Base-by-base conservation (phyloP, 2,329 filamentous ascomycete species). In the Colletotrichum coccodes region DNA sequence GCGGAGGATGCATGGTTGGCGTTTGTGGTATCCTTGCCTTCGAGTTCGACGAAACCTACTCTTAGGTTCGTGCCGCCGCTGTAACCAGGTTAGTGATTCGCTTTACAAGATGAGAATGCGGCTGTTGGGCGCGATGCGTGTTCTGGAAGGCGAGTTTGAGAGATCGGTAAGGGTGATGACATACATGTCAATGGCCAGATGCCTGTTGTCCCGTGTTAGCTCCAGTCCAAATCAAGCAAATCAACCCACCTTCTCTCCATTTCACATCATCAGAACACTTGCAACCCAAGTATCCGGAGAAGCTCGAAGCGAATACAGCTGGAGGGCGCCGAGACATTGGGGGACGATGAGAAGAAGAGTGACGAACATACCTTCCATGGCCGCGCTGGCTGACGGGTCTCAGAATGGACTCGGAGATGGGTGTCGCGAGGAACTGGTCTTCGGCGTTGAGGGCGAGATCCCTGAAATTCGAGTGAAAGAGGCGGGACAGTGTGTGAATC, bases 31-130 rank as follows among this genome's bases (percentile, higher is more conserved):
- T 79, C 74, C 64, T 81, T 75, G 40, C 83, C 83, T 23, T 86
- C 75, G 30, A 92, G 79, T 73, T 92, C 89, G 60, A 92, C 84
- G 71, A 92, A 92, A 34, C 89, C 90, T 32, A 91, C 90, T 75
- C 91, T 84, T 49, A 93, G 81, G 73, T 93, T 92, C 8, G 90
- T 91, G 8, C 91, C 91, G 70, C 91, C 91, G 71, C 89, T 90
- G 74, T 73, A 71, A 23, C 14, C 23, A n/a, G 36, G 40, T 68
- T 47, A 68, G 65, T 50, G 18, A 34, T 36, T n/a, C 16, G 40
- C 34, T 21, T 1, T n/a, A 9, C 16, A 3, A 3, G 14, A 6
- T 8, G 5, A 4, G 8, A 1, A 16, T 16, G 32, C 40, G 49
- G 44, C 44, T 36, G 6, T 26, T 28, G 11, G n/a, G 57, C 1